Evolutionary conservation across 352 stramenopile species (phyloP).

Genomic region (Phytophthora pluvialis): DNA sequence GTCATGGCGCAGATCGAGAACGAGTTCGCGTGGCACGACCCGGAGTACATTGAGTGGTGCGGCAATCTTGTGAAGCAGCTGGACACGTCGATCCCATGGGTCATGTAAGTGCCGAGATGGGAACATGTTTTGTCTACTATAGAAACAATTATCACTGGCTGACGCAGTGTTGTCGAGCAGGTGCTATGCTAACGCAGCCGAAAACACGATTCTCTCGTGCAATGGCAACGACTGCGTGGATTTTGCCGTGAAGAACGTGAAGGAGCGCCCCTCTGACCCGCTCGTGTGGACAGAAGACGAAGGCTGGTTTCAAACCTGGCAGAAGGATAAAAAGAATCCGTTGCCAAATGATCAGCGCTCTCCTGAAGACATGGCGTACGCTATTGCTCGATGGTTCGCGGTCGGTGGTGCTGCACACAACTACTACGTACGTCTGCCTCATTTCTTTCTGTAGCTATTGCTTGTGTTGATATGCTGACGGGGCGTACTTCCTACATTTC

Average conservation of each 20-base stretch:
- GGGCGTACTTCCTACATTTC: neutral
- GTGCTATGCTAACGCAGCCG: conserved; percentile 68
- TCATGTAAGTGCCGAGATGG: conserved; percentile 55
- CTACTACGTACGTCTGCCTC: conserved; percentile 62
- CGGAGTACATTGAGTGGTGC: conserved; percentile 62
- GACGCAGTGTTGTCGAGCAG: conserved; percentile 14
- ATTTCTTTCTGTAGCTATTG: neutral
- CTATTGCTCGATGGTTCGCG: conserved; percentile 72
- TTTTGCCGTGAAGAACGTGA: conserved; percentile 57
- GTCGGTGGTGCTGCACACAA: conserved; percentile 69
- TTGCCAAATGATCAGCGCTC: conserved; percentile 55
- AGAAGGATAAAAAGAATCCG: conserved; percentile 36
- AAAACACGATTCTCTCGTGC: conserved; percentile 73
- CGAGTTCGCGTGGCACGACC: conserved; percentile 60
- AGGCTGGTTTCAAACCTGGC: conserved; percentile 76
- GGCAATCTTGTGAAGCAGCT: conserved; percentile 56
- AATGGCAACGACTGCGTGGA: conserved; percentile 73
- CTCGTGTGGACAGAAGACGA: conserved; percentile 84
- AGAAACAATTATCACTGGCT: neutral
- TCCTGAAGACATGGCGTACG: conserved; percentile 62
- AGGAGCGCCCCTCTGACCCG: conserved; percentile 47
- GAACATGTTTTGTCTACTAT: neutral
- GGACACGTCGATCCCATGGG: conserved; percentile 70
- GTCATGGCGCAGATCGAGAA: conserved; percentile 81
- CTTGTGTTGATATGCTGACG: conserved; percentile 3